phyloP scores from a whole-genome alignment of 257 asterid genomes.

The Linaria vulgaris region DNA sequence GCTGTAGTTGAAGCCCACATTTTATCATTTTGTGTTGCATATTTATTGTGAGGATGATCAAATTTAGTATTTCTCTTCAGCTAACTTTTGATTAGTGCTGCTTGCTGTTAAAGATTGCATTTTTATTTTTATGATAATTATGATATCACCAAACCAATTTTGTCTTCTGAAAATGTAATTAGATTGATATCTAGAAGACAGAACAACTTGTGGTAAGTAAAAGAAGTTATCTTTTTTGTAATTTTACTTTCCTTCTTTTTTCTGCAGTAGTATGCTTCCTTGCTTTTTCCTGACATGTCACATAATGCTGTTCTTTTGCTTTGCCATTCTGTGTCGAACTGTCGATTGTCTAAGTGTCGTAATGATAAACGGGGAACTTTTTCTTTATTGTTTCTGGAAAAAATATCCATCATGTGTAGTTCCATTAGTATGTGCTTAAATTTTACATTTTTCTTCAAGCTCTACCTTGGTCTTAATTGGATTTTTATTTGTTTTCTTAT shows the following conservation, averaged over 20 bases:
- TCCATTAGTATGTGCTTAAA: not conserved
- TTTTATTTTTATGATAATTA: not conserved
- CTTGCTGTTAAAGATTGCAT: constrained; percentile 2
- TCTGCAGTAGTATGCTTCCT: not conserved
- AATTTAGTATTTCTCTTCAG: not conserved
- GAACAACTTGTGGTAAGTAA: constrained; percentile 3
- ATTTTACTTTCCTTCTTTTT: constrained; percentile 1
- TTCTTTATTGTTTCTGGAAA: not conserved
- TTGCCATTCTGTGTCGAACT: constrained; percentile 4
- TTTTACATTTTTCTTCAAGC: not conserved
- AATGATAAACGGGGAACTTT: too few species aligned
- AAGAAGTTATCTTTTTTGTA: not conserved
- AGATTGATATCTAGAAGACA: constrained; percentile 12
- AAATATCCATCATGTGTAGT: not conserved
- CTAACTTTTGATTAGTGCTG: not conserved
- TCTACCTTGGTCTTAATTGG: not conserved
- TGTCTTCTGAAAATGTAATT: not conserved
- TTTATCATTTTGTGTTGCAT: not conserved
- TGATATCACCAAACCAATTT: too few species aligned
- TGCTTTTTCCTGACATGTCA: not conserved
- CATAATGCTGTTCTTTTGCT: not conserved
- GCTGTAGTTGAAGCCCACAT: constrained; percentile 1
- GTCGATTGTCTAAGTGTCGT: too few species aligned
- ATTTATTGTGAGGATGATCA: constrained; percentile 3
- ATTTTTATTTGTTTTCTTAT: not conserved